phyloP scores from a whole-genome alignment of 352 stramenopile genomes.

The Pythium dissotocum region DNA sequence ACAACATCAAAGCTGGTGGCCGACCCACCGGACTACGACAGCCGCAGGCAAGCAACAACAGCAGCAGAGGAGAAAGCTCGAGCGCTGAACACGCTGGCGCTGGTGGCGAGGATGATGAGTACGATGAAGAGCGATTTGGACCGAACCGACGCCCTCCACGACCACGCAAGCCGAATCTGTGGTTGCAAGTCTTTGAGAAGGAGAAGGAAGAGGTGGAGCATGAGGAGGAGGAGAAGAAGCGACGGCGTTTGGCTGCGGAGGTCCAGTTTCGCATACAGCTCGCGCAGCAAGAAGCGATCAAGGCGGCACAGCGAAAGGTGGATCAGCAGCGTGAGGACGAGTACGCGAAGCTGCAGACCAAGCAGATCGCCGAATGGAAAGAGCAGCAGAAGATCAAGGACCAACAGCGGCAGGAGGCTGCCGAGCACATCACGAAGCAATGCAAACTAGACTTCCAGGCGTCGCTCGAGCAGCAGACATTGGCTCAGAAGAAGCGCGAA shows the following conservation, averaged over 20 bases:
- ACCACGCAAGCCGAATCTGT: slow-evolving; percentile 52
- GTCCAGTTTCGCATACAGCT: slow-evolving; percentile 43
- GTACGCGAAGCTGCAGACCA: slow-evolving; percentile 39
- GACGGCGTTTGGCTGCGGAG: slow-evolving; percentile 39
- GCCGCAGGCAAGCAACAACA: not conserved
- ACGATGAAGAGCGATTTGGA: slow-evolving; percentile 65
- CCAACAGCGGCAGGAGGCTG: slow-evolving; percentile 29
- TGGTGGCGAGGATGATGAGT: slow-evolving; percentile 32
- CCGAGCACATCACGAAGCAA: slow-evolving; percentile 42
- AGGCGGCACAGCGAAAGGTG: slow-evolving; percentile 27
- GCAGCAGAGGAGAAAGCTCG: not conserved
- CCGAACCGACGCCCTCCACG: slow-evolving; percentile 46
- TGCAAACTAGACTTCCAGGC: slow-evolving; percentile 46
- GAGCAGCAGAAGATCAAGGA: slow-evolving; percentile 41
- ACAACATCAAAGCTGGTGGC: not conserved
- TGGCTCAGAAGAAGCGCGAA: slow-evolving; percentile 40
- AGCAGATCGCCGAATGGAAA: slow-evolving; percentile 47
- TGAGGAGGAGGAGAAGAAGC: slow-evolving; percentile 49
- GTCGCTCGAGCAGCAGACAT: slow-evolving; percentile 38
- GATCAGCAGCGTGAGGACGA: slow-evolving; percentile 38
- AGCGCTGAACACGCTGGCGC: not conserved
- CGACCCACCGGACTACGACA: not conserved
- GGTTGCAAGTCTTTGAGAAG: slow-evolving; percentile 64
- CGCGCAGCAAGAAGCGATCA: slow-evolving; percentile 45
- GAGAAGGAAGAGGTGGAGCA: slow-evolving; percentile 54